phyloP scores from a whole-genome alignment of 2,329 filamentous ascomycete species.

The Nakataea oryzae region DNA sequence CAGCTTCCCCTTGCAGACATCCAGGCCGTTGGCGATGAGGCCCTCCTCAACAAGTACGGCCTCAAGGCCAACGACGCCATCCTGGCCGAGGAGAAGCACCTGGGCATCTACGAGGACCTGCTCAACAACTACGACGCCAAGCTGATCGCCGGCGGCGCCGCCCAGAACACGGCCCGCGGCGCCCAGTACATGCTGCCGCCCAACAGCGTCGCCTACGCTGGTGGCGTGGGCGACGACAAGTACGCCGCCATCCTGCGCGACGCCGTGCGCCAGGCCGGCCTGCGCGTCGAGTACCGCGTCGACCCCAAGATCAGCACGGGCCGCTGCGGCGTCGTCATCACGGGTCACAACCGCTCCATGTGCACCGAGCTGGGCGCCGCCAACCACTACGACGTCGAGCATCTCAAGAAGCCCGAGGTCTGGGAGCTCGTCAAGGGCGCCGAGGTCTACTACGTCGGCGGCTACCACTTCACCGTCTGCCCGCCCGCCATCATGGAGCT shows the following conservation, averaged over 20 bases:
- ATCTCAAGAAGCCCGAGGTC: slow-evolving; percentile 82
- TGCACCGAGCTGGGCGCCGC: slow-evolving; percentile 92
- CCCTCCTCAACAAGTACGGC: slow-evolving; percentile 81
- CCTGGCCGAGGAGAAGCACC: slow-evolving; percentile 86
- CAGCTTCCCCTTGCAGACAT: slow-evolving; percentile 52
- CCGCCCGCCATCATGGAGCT: slow-evolving; percentile 83
- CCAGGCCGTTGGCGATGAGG: slow-evolving; percentile 73
- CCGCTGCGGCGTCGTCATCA: slow-evolving; percentile 93
- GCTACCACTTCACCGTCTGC: slow-evolving; percentile 95
- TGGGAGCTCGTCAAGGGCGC: slow-evolving; percentile 88
- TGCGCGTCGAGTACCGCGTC: slow-evolving; percentile 90
- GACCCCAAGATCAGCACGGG: slow-evolving; percentile 78
- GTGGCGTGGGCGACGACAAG: slow-evolving; percentile 91
- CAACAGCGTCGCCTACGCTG: slow-evolving; percentile 87
- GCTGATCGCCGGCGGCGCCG: slow-evolving; percentile 89
- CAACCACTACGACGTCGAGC: slow-evolving; percentile 92
- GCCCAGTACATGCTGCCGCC: slow-evolving; percentile 90
- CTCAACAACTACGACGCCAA: slow-evolving; percentile 87
- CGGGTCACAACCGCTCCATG: slow-evolving; percentile 88
- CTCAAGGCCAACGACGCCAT: slow-evolving; percentile 97
- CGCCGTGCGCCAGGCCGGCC: slow-evolving; percentile 76
- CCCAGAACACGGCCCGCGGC: slow-evolving; percentile 93
- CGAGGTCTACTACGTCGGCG: slow-evolving; percentile 84
- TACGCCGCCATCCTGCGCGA: slow-evolving; percentile 82
- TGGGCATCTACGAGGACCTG: slow-evolving; percentile 84